phyloP scores from a whole-genome alignment of 2,329 filamentous ascomycete species.

The Ascochyta rabiei region DNA sequence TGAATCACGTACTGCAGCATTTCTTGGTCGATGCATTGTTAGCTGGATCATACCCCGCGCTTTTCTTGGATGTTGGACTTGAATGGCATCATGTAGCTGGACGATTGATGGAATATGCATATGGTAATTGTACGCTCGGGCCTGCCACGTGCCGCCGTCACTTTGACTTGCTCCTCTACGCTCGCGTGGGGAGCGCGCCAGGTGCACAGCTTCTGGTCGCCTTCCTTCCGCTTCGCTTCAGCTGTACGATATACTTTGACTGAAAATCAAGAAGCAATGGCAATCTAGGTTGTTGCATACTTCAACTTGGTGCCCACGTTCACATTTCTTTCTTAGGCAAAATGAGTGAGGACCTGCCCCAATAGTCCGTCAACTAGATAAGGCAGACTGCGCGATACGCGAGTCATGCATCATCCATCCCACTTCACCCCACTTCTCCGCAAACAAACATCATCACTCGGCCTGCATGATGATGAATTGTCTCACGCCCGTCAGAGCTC shows the following conservation, averaged over 20 bases:
- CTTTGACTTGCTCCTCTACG: not conserved
- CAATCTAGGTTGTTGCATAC: not conserved
- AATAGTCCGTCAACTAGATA: not conserved
- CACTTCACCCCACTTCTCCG: slow-evolving; percentile 46
- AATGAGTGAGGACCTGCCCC: not conserved
- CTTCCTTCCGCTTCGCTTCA: slow-evolving; percentile 4
- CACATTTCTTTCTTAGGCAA: not conserved
- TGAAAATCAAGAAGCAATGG: not conserved
- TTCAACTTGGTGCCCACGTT: not conserved
- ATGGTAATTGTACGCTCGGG: slow-evolving; percentile 13
- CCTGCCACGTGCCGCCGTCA: not conserved
- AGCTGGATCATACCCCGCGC: slow-evolving; percentile 20
- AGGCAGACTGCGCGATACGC: slow-evolving; percentile 14
- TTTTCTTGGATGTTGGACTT: slow-evolving; percentile 6
- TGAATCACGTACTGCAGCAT: slow-evolving; percentile 1
- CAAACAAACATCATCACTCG: slow-evolving; percentile 19
- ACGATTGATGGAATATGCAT: slow-evolving; percentile 17
- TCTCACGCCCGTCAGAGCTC: not conserved
- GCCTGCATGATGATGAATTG: slow-evolving; percentile 15
- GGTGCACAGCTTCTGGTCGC: slow-evolving; percentile 5
- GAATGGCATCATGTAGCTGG: slow-evolving; percentile 17
- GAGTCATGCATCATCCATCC: slow-evolving; percentile 40
- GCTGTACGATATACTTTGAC: slow-evolving; percentile 13
- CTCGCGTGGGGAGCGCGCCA: not conserved
- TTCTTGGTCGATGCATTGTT: slow-evolving; percentile 15